A percentile compares a stretch with the other conserved stretches of the same genome.
These are phyloP conservation scores for Plasmodium cynomolgi DNA, from an alignment of 169 alveolate genomes.

Conservation along the genomic window DNA sequence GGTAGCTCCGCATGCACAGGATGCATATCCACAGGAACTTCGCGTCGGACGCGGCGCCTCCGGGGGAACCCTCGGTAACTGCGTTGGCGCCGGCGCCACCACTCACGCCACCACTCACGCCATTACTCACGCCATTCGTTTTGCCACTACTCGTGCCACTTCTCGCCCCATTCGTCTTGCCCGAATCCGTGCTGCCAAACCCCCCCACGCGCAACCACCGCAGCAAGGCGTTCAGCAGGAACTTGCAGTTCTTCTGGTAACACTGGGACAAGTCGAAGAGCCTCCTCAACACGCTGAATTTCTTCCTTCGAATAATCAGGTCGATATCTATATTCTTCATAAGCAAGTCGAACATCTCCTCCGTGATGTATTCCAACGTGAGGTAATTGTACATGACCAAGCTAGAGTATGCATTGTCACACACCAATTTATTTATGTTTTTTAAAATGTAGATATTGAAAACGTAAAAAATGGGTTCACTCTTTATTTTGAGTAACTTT, in stretches of 20 bases:
- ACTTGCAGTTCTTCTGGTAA: constrained; percentile 40
- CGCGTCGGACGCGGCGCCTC: not conserved
- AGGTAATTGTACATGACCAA: constrained; percentile 56
- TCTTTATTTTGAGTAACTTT: constrained; percentile 39
- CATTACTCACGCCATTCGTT: not conserved
- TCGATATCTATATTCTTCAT: constrained; percentile 24
- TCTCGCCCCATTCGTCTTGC: not conserved
- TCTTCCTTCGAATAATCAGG: constrained; percentile 13
- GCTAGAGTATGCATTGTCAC: constrained; percentile 46
- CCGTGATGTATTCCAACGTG: constrained; percentile 33
- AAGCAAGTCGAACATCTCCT: constrained; percentile 71
- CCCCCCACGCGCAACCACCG: not conserved
- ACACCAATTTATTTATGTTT: constrained; percentile 45
- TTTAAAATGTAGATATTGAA: constrained; percentile 37
- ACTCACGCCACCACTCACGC: not conserved
- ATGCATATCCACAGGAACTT: constrained; percentile 69
- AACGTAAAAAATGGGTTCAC: constrained; percentile 58
- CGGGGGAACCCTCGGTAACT: not conserved
- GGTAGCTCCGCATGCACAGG: constrained; percentile 45
- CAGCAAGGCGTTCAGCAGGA: not conserved
- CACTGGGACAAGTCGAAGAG: constrained; percentile 42
- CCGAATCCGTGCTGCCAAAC: not conserved
- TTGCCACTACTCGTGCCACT: too few species aligned
- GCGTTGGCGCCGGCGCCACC: not conserved
- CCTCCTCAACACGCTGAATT: constrained; percentile 25